Base-by-base conservation (phyloP, 495 filamentous ascomycete genomes). In the Penicillium diatomitis region DNA sequence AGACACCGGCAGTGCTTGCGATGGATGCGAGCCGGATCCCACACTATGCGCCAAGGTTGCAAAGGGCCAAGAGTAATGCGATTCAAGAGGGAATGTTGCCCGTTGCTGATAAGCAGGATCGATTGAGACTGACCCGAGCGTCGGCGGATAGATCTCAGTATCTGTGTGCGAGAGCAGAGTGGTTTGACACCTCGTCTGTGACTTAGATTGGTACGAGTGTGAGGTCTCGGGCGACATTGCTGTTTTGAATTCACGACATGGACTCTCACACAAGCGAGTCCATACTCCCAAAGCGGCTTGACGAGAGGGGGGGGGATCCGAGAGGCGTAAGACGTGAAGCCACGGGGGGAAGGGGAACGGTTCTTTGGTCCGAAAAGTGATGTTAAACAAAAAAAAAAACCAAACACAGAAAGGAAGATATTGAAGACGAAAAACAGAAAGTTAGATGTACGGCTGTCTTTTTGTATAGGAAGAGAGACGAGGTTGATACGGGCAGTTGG, bases 191-290 rank as follows among this genome's bases (percentile, higher is more conserved):
- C 60, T 63, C 50, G 28, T 35, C 31, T 51, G 44, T 48, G 42
- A 58, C 27, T 50, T 52, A 36, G 40, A 38, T 47, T 58, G 30
- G 44, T 54, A 55, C 61, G 55, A 63, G 60, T 51, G 52, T 48
- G 50, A 58, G 20, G 47, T 42, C 28, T 45, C 40, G 46, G 46
- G 42, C 32, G 52, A 61, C 60, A 63, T 61, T 32, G 44, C 50
- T 52, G 48, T 39, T 49, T 56, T 44, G 30, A 31, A 29, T 48
- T 50, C 54, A 48, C 47, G 52, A 46, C 50, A 44, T 48, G 34
- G 52, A 56, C 52, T 44, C 4, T 20, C 41, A 48, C 51, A 47
- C 44, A 30, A 39, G 32, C 46, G 46, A 54, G 39, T 56, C 44
- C 51, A 49, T 30, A 5, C 40, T 48, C n/a, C n/a, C 32, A 37